Conservation (phyloP, 371 early-diverging fungal species). For the Parasitella parasitica region DNA sequence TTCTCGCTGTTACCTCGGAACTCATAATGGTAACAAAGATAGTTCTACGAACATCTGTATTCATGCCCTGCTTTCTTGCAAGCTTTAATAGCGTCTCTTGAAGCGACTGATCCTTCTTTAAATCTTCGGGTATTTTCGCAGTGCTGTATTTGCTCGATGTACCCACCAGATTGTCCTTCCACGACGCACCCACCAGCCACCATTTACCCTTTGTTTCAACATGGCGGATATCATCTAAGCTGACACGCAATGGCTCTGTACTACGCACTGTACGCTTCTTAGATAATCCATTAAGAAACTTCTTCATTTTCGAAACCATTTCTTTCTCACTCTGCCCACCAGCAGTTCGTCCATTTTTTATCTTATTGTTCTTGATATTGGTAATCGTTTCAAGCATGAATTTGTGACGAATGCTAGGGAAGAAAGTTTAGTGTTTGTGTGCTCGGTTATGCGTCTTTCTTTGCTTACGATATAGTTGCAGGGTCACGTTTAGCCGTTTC, state of each 20-base stretch:
- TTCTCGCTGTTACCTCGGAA: slow-evolving; percentile 67
- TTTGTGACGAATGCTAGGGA: slow-evolving; percentile 69
- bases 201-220: slow-evolving; percentile 86
- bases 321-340: slow-evolving; percentile 58
- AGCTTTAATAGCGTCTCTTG: slow-evolving; percentile 71
- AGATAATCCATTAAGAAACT: slow-evolving; percentile 70
- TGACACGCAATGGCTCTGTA: slow-evolving; percentile 81
- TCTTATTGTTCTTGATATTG: slow-evolving; percentile 91
- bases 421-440: not conserved
- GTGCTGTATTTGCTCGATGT: slow-evolving; percentile 45
- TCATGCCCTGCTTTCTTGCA: slow-evolving; percentile 90
- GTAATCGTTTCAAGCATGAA: slow-evolving; percentile 94
- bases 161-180: slow-evolving; percentile 70
- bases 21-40: slow-evolving; percentile 92
- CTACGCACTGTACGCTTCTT: slow-evolving; percentile 60
- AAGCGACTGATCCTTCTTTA: slow-evolving; percentile 47
- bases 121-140: slow-evolving; percentile 37
- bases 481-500: slow-evolving; percentile 54
- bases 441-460: not conserved
- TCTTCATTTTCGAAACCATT: slow-evolving; percentile 73
- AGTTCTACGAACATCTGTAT: slow-evolving; percentile 91
- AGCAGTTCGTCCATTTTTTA: slow-evolving; percentile 61
- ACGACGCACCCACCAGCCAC: slow-evolving; percentile 87
- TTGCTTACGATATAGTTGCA: slow-evolving; percentile 43
- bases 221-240: slow-evolving; percentile 84